Evolutionary conservation across 2,329 filamentous ascomycete species (phyloP).

Genomic region (Phialophora verrucosa): DNA sequence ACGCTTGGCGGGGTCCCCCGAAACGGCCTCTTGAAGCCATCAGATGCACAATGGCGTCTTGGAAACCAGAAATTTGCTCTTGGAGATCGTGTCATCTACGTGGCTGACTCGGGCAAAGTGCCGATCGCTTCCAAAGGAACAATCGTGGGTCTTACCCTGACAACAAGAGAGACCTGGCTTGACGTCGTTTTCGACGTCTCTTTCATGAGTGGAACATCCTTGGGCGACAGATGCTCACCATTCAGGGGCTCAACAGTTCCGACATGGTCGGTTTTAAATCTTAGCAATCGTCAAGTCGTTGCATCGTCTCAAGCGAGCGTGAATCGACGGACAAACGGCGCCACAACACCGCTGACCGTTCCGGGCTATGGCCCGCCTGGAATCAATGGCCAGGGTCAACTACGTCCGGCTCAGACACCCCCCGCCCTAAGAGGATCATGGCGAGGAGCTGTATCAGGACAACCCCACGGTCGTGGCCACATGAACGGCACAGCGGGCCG

Average conservation of each 20-base stretch:
- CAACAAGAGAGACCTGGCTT: slow-evolving; percentile 77
- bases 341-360: slow-evolving; percentile 60
- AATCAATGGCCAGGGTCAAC: slow-evolving; percentile 65
- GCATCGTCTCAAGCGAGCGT: slow-evolving; percentile 55
- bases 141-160: slow-evolving; percentile 91
- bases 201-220: slow-evolving; percentile 95
- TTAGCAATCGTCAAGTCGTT: slow-evolving; percentile 80
- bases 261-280: slow-evolving; percentile 84
- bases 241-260: slow-evolving; percentile 95
- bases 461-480: slow-evolving; percentile 45
- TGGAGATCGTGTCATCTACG: slow-evolving; percentile 91
- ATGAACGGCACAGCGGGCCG: slow-evolving; percentile 34
- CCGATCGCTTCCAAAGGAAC: slow-evolving; percentile 91
- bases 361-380: slow-evolving; percentile 63
- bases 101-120: slow-evolving; percentile 89
- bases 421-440: slow-evolving; percentile 64
- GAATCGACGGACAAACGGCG: slow-evolving; percentile 56
- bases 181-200: slow-evolving; percentile 93
- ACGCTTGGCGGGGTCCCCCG: slow-evolving; percentile 82
- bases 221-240: slow-evolving; percentile 85
- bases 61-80: slow-evolving; percentile 81
- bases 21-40: slow-evolving; percentile 86
- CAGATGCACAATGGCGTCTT: slow-evolving; percentile 91
- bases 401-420: slow-evolving; percentile 62
- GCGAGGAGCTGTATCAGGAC: slow-evolving; percentile 61